Conservation (phyloP, 2,329 filamentous ascomycete genomes). For the Ophiocordyceps camponoti-floridani region DNA sequence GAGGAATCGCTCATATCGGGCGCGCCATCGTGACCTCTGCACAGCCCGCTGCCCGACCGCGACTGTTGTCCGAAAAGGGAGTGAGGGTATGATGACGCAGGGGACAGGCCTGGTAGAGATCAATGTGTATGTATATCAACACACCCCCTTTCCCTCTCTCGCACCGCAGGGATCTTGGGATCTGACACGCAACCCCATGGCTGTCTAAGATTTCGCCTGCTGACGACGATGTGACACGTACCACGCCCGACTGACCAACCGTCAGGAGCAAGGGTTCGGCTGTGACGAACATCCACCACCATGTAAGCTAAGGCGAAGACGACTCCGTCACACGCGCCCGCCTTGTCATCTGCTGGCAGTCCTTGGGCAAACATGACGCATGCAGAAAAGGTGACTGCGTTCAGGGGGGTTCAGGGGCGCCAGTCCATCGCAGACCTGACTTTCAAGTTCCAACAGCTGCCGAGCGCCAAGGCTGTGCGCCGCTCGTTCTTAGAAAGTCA, state of each 20-base stretch:
- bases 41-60: background rate
- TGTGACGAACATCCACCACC: background rate
- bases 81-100: background rate
- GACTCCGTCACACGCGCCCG: background rate
- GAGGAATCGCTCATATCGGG: no score
- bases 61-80: background rate
- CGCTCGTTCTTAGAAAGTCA: background rate
- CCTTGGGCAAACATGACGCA: background rate
- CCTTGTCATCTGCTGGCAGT: background rate
- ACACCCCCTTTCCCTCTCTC: background rate
- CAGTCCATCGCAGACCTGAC: background rate
- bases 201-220: constrained; percentile 4
- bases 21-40: background rate
- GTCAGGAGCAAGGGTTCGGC: background rate
- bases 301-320: background rate
- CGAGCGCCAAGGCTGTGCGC: background rate
- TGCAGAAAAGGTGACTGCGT: background rate
- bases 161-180: constrained; percentile 2
- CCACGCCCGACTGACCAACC: background rate
- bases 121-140: background rate
- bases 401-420: background rate
- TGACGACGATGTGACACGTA: constrained; percentile 2
- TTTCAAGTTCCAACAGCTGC: background rate
- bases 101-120: background rate
- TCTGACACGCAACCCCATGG: constrained; percentile 4